Evolutionary conservation across 2,329 filamentous ascomycete genomes (phyloP), one percentile per base, ranked within the genome.

Genomic region (Hyphodiscus sp.): DNA sequence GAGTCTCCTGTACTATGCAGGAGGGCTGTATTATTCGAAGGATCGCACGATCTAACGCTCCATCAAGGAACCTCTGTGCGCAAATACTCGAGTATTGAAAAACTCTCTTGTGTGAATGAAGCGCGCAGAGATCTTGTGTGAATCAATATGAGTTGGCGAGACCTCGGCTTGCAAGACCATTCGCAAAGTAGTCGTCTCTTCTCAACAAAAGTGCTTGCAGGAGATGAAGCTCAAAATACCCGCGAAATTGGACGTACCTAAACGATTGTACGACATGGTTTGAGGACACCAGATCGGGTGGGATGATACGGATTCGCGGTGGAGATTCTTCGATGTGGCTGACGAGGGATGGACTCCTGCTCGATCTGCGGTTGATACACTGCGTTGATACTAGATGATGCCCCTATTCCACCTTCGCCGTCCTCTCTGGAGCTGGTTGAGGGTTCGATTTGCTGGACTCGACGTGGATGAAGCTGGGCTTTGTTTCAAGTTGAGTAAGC

Each of bases 201-300:
- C 11, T n/a, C 11, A 38, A 13, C 11, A 13, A 38, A 38, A 38
- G 16, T 15, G 33, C 33, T 38, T 38, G 11, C 16, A 38, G 2
- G 33, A n/a, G 33, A 38, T 38, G 11, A n/a, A 38, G 33, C 26
- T 20, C 50, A 20, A 48, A 59, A 53, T 23, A 38, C 33, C 33
- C 33, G 11, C 5, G 33, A 38, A 38, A 38, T n/a, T 45, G 55
- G 56, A 81, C 82, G 74, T 78, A 82, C 85, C 82, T 77, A 89
- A 71, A 64, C 84, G 82, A 75, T 88, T 87, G 75, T 89, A 89
- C 68, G 83, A 81, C 83, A 88, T 87, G 57, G 59, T 63, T 52
- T 19, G 29, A 42, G 46, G 44, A 26, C 30, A 30, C 19, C 23
- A 53, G 18, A 33, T n/a, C 26, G 29, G 49, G 45, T 26, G 46